Evolutionary conservation across 345 rosid species (phyloP), one percentile per base, ranked within the genome.

Genomic region (Excoecaria cochinchinensis): DNA sequence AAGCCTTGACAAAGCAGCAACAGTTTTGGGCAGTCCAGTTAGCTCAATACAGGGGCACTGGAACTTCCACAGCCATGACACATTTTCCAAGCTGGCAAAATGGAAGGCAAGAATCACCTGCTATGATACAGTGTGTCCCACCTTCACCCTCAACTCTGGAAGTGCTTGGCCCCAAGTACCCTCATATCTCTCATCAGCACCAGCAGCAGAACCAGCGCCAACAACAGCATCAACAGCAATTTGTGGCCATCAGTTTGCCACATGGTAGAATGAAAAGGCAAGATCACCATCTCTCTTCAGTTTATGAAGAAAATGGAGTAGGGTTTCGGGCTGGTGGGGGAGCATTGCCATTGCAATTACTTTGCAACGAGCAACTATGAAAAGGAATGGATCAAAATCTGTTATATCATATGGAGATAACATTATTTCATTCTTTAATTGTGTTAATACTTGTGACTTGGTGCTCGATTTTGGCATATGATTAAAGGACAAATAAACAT

Each of bases 291-390:
- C 83, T 84, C 71, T 84, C 86, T 50, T 75, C 82, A 38, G 72
- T 78, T 31, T 80, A 58, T 64, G 90, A 87, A 72, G 90, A 84
- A 74, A 67, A 68, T 5, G 78, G 24, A 8, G 75, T 76, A 16
- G 84, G 78, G 50, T 77, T 87, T 67, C 78, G 74, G 13, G 75
- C 87, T 0, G 79, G 85, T 25, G 67, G 86, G 60, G 63, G 86
- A 56, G 74, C 89, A 61, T 70, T 82, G 62, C 85, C 91, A 4
- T 83, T 87, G 88, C 95, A 88, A 60, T 66, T 87, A 61, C 92
- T 87, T 66, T 93, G 90, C 84, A 84, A 87, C 17, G 88, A 89
- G 57, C 82, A 75, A 72, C 82, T 68, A 4, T 84, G 81, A 88
- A 77, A 25, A 13, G 57, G 31, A 17, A 36, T 6, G n/a, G 62